Evolutionary conservation across 306 rosid species (phyloP), one percentile per base, ranked within the genome.

Genomic region (Sicyos edulis): DNA sequence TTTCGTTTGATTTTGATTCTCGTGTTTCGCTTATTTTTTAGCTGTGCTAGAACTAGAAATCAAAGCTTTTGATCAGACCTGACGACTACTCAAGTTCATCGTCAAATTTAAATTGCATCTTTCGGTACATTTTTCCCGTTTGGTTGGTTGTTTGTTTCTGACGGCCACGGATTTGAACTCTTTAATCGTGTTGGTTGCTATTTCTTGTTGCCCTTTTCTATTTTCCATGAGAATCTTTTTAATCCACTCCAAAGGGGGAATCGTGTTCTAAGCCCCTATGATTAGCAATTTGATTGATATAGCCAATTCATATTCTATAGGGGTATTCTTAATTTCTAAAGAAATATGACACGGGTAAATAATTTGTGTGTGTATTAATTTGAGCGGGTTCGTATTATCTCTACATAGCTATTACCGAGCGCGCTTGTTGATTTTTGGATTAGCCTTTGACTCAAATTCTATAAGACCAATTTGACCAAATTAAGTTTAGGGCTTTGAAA

Each of bases 21-120:
- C 29, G 10, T 13, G 17, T 59, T 59, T 57, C 5, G 65, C 10
- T 59, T 44, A 24, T 50, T 74, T 47, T 21, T 32, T 32, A 3
- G 70, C 66, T 66, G 12, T 66, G 29, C 72, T 12, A 9, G 72
- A 42, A 19, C 72, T 12, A 9, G 72, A 42, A 44, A 49, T 61
- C 49, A 61, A 61, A 14, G 45, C 6, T 15, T 61, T 61, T 66
- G 29, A 0, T 37, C 7, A 7, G 8, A 37, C 72, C 7, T 0
- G 8, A 37, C 72, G 5, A 8, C 34, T 19, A 66, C 49, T 61
- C 49, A 61, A 61, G 40, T 34, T 26, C 34, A 5, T 52, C 13
- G 0, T 71, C 62, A 26, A 51, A 32, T 50, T 52, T 26, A 15
- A 26, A 70, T 70, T 10, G 29, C 17, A 50, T 52, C 20, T 24